A percentile compares a stretch with the other conserved stretches of the same genome.
phyloP scores from a whole-genome alignment of 2,329 filamentous ascomycete species.

The Pyrenochaeta sp. region DNA sequence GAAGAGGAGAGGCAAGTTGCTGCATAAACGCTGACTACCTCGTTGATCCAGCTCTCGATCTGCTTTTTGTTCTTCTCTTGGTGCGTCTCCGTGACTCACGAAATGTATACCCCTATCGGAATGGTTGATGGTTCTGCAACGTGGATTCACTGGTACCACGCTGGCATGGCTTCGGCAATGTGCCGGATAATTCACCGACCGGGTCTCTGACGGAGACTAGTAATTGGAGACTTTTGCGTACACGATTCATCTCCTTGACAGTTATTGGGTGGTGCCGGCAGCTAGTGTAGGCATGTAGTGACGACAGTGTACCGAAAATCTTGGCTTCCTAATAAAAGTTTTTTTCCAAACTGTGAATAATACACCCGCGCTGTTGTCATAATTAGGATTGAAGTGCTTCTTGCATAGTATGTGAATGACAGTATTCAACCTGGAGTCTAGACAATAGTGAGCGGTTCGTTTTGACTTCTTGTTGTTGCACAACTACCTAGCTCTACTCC shows the following conservation, averaged over 20 bases:
- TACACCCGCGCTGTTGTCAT: too few species aligned
- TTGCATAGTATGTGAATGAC: too few species aligned
- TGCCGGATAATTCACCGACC: slow-evolving; percentile 10
- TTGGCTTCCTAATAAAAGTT: too few species aligned
- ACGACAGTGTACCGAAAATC: too few species aligned
- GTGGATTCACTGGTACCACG: slow-evolving; percentile 7
- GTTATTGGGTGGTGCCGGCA: too few species aligned
- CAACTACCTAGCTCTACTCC: too few species aligned
- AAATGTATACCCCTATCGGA: slow-evolving; percentile 47
- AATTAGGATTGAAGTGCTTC: too few species aligned
- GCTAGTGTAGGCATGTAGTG: too few species aligned
- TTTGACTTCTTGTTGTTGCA: too few species aligned
- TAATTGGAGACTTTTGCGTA: slow-evolving; percentile 7
- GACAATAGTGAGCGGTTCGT: too few species aligned
- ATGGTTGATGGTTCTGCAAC: slow-evolving; percentile 19
- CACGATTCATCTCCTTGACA: slow-evolving; percentile 11
- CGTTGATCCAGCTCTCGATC: slow-evolving; percentile 29
- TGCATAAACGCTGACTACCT: slow-evolving; percentile 32
- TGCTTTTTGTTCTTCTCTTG: slow-evolving; percentile 31
- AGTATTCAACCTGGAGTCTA: too few species aligned
- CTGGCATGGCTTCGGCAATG: slow-evolving; percentile 14
- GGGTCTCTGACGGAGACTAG: not conserved
- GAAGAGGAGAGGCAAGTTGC: slow-evolving; percentile 55
- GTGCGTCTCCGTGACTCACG: slow-evolving; percentile 30
- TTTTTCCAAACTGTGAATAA: too few species aligned